Evolutionary conservation across 805 yeast species (phyloP).

Genomic region (Kuraishia floccosa): DNA sequence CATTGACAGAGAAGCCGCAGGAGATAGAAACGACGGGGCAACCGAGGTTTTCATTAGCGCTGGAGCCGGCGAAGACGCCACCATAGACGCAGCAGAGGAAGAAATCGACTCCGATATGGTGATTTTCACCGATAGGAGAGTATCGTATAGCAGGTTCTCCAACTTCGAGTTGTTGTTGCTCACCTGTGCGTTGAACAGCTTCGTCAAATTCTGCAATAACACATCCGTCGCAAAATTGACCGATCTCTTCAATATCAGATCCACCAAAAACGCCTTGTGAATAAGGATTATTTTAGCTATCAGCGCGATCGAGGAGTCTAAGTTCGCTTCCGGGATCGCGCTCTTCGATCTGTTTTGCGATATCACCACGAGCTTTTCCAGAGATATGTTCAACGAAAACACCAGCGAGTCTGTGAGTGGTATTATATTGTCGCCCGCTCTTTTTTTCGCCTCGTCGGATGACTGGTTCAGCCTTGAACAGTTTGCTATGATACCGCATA

Average conservation of each 20-base stretch:
- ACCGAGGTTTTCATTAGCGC: background rate
- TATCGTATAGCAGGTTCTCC: conserved; percentile 47
- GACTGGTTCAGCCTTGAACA: conserved; percentile 23
- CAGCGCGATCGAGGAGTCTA: conserved; percentile 27
- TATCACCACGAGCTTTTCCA: conserved; percentile 24
- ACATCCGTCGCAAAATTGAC: conserved; percentile 27
- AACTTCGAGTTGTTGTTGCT: conserved; percentile 35
- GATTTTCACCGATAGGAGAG: conserved; percentile 39
- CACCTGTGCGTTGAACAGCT: conserved; percentile 29
- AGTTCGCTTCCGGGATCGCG: conserved; percentile 5
- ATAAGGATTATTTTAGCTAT: conserved; percentile 45
- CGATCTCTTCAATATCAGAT: conserved; percentile 29
- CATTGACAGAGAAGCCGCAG: too few relatives aligned
- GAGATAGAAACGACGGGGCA: background rate
- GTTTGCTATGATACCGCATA: conserved; percentile 33
- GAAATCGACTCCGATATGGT: conserved; percentile 16
- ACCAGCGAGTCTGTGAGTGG: conserved; percentile 24
- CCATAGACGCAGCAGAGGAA: conserved; percentile 6
- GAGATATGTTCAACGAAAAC: conserved; percentile 24
- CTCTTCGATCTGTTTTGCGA: conserved; percentile 7
- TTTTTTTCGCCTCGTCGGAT: background rate
- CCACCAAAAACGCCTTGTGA: conserved; percentile 39
- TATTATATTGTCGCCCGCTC: conserved; percentile 3
- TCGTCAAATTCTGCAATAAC: conserved; percentile 35
- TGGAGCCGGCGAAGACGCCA: conserved; percentile 5